These are phyloP conservation scores for Cetraspora pellucida DNA, from an alignment of 192 early-diverging fungal genomes.

Conservation along the genomic window DNA sequence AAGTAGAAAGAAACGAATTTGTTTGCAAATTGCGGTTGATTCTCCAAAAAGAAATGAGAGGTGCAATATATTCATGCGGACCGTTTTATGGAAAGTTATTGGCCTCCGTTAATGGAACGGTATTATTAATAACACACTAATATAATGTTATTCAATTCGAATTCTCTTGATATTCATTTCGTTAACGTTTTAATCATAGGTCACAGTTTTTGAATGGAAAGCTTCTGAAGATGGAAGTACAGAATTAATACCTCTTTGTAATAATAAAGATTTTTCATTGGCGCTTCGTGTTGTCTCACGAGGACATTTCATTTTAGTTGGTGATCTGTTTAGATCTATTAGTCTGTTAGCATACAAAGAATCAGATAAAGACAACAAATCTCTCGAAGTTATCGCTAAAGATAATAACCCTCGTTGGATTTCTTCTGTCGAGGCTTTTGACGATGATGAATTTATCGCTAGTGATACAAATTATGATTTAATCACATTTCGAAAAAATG, in stretches of 20 bases:
- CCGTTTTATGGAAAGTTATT: conserved; percentile 66
- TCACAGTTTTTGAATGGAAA: conserved; percentile 37
- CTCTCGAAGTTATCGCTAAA: conserved; percentile 58
- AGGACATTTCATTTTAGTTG: conserved; percentile 75
- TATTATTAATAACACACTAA: conserved; percentile 29
- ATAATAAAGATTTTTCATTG: conserved; percentile 48
- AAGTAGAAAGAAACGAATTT: conserved; percentile 41
- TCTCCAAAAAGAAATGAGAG: conserved; percentile 50
- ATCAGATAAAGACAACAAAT: conserved; percentile 24
- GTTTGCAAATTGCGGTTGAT: conserved; percentile 57
- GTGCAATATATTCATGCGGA: conserved; percentile 65
- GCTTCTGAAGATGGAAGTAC: not conserved
- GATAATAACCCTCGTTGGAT: conserved; percentile 70
- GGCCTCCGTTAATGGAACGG: conserved; percentile 68
- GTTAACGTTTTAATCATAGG: conserved; percentile 10
- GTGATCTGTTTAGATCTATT: conserved; percentile 83
- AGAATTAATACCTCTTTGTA: conserved; percentile 38
- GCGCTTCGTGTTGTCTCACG: conserved; percentile 57
- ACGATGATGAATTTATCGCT: conserved; percentile 63
- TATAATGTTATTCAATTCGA: not conserved
- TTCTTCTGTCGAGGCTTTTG: conserved; percentile 59
- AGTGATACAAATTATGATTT: conserved; percentile 63
- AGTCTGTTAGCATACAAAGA: conserved; percentile 59
- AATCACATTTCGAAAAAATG: conserved; percentile 57
- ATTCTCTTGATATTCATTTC: not conserved